Evolutionary conservation across 2,329 filamentous ascomycete genomes (phyloP), one percentile per base, ranked within the genome.

Genomic region (Didymosphaeria variabile): DNA sequence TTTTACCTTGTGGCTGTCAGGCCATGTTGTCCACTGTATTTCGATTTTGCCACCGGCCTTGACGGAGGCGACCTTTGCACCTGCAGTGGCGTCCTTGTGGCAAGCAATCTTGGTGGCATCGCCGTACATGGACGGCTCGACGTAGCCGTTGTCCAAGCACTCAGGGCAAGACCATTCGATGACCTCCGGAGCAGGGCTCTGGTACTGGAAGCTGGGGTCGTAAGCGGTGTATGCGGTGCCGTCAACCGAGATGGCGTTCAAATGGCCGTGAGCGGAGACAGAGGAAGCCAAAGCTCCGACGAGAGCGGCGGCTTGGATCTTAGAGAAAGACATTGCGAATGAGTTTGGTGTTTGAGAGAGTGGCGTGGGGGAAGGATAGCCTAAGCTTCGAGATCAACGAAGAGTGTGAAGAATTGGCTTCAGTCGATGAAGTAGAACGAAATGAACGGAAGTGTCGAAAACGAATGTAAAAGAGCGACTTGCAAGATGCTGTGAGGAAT

Each of bases 11-110:
- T n/a, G n/a, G n/a, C n/a, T n/a, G n/a, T n/a, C n/a, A n/a, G n/a
- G n/a, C 89, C 89, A 91, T 17, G 80, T 79, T 60, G 82, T 86
- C 89, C 89, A 91, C 68, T 86, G 82, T 52, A 91, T 77, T 60
- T 85, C 79, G 66, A 91, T 72, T 17, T 81, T 80, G 67, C 80
- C 79, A 60, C 89, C 90, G 17, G 88, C 89, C 12, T 68, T 71
- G 9, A 86, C 81, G 31, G 79, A 74, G 64, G 83, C 90, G 17
- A 87, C 81, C 12, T 78, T 72, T 2, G 88, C 88, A 0, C 88
- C 89, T 3, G 87, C 86, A 7, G 91, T 54, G 17, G 50, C 50
- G 50, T 59, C 42, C 57, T 82, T 81, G 80, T 90, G 88, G 80
- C 87, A 89, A 72, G 87, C 85, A 62, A 89, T 88, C 70, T 88